Evolutionary conservation across 2,329 filamentous ascomycete genomes (phyloP), one percentile per base, ranked within the genome.

Genomic region (Hymenoscyphus albidus): DNA sequence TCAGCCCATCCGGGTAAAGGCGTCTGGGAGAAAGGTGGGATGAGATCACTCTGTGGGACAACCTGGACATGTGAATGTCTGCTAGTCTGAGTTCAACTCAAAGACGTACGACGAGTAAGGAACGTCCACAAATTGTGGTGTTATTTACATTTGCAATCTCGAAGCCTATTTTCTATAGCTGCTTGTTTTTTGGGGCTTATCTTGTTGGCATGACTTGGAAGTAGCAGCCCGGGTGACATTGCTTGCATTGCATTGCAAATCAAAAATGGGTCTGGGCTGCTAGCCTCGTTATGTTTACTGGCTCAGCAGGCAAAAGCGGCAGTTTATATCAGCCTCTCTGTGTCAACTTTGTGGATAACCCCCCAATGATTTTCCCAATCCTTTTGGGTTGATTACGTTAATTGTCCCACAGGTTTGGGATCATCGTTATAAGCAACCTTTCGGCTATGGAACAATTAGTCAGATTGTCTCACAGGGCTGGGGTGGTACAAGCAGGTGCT

Each of bases 221-320:
- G 10, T 13, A 54, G 48, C 22, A 12, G 44, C 18, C 22, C 44
- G 12, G n/a, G 44, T 12, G 9, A 27, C 44, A 51, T 27, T 54
- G 18, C 48, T 54, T 54, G 48, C 48, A 54, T 54, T 54, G 48
- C 48, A 54, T 54, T 54, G 18, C 48, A 54, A 54, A 54, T 54
- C 48, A 54, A 54, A 54, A 12, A 54, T 22, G 44, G n/a, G 10
- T 51, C 44, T 22, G 7, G 44, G 12, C 48, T 54, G 18, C 48
- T 54, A 54, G 48, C 18, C 48, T 27, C 42, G 3, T 12, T 18
- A 0, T 51, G 9, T 54, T 54, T 18, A 27, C 48, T 54, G 18
- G 9, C 7, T 51, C 12, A 1, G 22, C 22, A 27, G 7, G 22
- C 22, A 27, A 51, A 22, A 22, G 44, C 44, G 44, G 44, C 44